Conservation (phyloP, 2,329 filamentous ascomycete genomes). For the Aureobasidium pullulans region DNA sequence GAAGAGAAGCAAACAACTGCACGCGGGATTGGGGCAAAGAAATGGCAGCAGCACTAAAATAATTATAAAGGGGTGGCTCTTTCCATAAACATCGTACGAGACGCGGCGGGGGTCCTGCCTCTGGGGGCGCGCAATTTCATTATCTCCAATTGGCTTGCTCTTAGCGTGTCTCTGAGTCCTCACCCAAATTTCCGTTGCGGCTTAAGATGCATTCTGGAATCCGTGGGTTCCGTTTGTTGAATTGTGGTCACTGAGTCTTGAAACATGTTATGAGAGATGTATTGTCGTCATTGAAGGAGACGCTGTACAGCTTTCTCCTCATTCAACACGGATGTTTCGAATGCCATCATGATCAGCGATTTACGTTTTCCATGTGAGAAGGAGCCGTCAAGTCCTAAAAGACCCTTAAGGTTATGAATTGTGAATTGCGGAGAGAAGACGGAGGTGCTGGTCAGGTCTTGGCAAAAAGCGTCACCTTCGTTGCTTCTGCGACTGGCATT, state of each 20-base stretch:
- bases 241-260: neutral
- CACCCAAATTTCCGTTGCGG: constrained; percentile 9
- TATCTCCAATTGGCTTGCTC: constrained; percentile 2
- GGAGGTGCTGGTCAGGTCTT: constrained; percentile 63
- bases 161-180: neutral
- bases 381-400: too few relatives aligned
- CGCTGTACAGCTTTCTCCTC: too few relatives aligned
- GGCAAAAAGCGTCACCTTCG: constrained; percentile 26
- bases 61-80: constrained; percentile 12
- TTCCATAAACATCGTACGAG: constrained; percentile 11
- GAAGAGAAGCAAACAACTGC: constrained; percentile 2
- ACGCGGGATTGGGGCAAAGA: neutral
- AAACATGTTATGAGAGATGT: too few relatives aligned
- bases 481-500: neutral
- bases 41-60: constrained; percentile 9
- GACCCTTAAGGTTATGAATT: too few relatives aligned
- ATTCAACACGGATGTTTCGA: too few relatives aligned
- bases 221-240: neutral
- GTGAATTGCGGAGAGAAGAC: neutral
- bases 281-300: too few relatives aligned
- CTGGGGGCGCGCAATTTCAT: constrained; percentile 3
- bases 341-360: too few relatives aligned
- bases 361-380: too few relatives aligned
- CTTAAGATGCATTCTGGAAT: neutral
- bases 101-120: neutral